Percentiles rank a stretch among this genome's conserved stretches.
phyloP scores from a whole-genome alignment of 306 rosid genomes.

The Prunus kanzakura region DNA sequence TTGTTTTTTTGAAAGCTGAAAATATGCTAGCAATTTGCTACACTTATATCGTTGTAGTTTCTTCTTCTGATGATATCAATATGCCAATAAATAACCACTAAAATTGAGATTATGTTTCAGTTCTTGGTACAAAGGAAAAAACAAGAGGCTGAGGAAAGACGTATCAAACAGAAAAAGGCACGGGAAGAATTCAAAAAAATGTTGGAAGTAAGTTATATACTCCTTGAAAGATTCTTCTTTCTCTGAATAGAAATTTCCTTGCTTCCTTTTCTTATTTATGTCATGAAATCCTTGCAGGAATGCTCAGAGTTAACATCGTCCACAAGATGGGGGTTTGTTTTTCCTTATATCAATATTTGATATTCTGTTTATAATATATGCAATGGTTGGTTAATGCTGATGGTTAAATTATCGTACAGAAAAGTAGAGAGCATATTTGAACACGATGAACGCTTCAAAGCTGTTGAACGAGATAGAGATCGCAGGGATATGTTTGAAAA shows the following conservation, averaged over 20 bases:
- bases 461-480: conserved; percentile 86
- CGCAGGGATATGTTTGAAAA: conserved; percentile 76
- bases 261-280: conserved; percentile 16
- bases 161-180: conserved; percentile 70
- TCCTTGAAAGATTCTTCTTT: conserved; percentile 13
- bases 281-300: conserved; percentile 57
- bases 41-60: not conserved
- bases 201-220: conserved; percentile 72
- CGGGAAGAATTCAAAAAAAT: conserved; percentile 83
- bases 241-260: conserved; percentile 6
- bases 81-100: not conserved
- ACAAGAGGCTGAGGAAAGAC: conserved; percentile 79
- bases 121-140: conserved; percentile 73
- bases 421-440: conserved; percentile 73
- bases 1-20: not conserved
- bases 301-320: conserved; percentile 71
- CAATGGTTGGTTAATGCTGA: not conserved
- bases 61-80: not conserved
- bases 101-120: conserved; percentile 37
- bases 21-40: not conserved
- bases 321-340: conserved; percentile 77
- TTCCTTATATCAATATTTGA: conserved; percentile 8
- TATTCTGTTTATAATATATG: not conserved
- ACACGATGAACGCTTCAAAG: conserved; percentile 81
- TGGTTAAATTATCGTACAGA: conserved; percentile 41